Percentiles rank a stretch among this genome's conserved stretches.
Conservation (phyloP, 164 flowering plant genomes). For the Nelumbo lutea region DNA sequence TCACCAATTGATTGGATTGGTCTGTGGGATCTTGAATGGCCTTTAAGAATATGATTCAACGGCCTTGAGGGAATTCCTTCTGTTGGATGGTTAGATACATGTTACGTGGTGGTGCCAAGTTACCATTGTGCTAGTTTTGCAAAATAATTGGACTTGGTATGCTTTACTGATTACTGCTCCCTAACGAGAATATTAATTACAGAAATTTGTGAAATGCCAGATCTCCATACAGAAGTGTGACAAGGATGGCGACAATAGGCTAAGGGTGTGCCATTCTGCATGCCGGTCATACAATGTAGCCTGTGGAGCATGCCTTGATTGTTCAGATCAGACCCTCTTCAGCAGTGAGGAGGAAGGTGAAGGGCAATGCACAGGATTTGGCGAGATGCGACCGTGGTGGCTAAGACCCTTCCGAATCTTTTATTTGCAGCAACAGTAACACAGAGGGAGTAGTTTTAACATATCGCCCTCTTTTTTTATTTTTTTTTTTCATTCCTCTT, state of each 20-base stretch:
- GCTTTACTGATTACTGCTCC: not conserved
- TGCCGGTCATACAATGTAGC: slow-evolving; percentile 85
- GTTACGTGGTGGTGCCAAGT: not conserved
- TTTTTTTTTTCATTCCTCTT: slow-evolving; percentile 9
- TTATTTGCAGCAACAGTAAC: slow-evolving; percentile 22
- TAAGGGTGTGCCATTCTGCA: slow-evolving; percentile 92
- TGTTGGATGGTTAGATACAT: not conserved
- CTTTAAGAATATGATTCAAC: no score
- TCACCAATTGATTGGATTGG: no score
- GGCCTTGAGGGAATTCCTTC: not conserved
- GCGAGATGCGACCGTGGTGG: slow-evolving; percentile 59
- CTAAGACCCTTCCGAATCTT: slow-evolving; percentile 36
- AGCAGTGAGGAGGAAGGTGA: slow-evolving; percentile 74
- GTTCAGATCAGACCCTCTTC: slow-evolving; percentile 94
- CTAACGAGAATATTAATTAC: not conserved
- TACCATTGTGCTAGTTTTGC: no score
- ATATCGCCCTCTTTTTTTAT: slow-evolving; percentile 31
- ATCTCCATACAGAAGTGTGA: slow-evolving; percentile 98
- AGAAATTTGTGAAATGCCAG: slow-evolving; percentile 31
- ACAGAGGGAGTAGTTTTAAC: slow-evolving; percentile 41
- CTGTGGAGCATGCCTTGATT: slow-evolving; percentile 93
- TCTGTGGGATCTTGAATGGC: no score
- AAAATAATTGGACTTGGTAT: no score
- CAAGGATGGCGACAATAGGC: slow-evolving; percentile 86
- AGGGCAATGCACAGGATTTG: slow-evolving; percentile 85